phyloP scores from a whole-genome alignment of 352 stramenopile genomes.

The Phytopythium cucurbitacearum region DNA sequence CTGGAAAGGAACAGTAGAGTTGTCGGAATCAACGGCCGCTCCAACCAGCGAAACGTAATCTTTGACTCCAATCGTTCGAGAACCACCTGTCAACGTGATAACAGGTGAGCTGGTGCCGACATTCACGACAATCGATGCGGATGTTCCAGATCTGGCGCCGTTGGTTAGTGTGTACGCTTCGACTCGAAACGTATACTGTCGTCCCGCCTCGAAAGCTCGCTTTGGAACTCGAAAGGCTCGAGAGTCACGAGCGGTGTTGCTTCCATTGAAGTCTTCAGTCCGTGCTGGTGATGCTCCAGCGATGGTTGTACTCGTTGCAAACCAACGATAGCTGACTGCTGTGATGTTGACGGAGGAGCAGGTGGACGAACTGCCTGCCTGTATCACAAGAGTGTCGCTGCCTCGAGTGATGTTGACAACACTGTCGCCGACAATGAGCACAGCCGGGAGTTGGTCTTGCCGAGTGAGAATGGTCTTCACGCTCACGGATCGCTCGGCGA shows the following conservation, averaged over 20 bases:
- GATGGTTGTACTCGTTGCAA: conserved; percentile 14
- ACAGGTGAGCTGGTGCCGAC: conserved; percentile 35
- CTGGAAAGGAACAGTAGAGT: conserved; percentile 20
- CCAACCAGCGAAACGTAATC: conserved; percentile 52
- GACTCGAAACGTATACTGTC: conserved; percentile 53
- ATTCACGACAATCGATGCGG: conserved; percentile 32
- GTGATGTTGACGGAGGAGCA: conserved; percentile 34
- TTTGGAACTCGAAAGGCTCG: conserved; percentile 47
- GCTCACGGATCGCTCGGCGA: conserved; percentile 22
- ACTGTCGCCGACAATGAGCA: conserved; percentile 46
- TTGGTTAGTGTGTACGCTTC: conserved; percentile 43
- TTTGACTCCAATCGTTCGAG: conserved; percentile 40
- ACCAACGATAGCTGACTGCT: conserved; percentile 47
- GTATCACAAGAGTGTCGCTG: conserved; percentile 31
- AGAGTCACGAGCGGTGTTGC: conserved; percentile 57
- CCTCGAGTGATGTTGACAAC: conserved; percentile 27
- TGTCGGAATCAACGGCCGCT: conserved; percentile 47
- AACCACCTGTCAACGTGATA: conserved; percentile 32
- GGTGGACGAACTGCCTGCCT: conserved; percentile 38
- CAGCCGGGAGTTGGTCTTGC: conserved; percentile 32
- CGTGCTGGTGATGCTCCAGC: conserved; percentile 5
- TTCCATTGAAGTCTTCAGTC: conserved; percentile 31
- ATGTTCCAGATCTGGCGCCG: conserved; percentile 10
- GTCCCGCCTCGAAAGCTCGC: conserved; percentile 24
- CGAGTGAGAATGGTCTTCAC: conserved; percentile 31